Base-by-base conservation (phyloP, 768 basidiomycete genomes). In the Boletus pseudo-olivaceus region DNA sequence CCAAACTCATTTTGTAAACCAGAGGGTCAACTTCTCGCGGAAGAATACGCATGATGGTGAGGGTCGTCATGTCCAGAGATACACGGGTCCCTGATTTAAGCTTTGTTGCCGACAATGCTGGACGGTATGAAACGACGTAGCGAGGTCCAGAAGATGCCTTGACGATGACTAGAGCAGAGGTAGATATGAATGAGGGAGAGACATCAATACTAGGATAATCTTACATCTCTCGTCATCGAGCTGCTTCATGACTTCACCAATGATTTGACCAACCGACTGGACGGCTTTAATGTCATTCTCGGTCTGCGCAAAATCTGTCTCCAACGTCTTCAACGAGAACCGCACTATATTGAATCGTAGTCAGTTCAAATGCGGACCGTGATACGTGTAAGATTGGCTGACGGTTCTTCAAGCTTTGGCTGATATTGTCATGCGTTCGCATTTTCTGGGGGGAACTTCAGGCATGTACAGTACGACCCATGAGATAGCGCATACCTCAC, bases 261-360 rank as follows among this genome's bases (percentile, higher is more conserved):
- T 96, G 60, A 99, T 98, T 75, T 99, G 97, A 30, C 97, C 97
- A 14, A 98, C 97, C 8, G 92, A 95, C 69, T 99, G 97, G 15
- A 99, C 87, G 40, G 97, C 97, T 74, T 98, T 98, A 74, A 99
- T 96, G 65, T 99, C 96, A 27, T 99, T 94, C 73, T 99, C 97
- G 0, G 93, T 96, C 79, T 96, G 94, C 62, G 85, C 91, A 65
- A 84, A 98, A 42, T 87, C 88, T 63, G 88, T 88, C 69, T 95
- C 89, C 11, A 98, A 73, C 54, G 91, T 86, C 67, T 93, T 93
- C 61, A 99, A 75, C 11, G 93, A 90, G 66, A 96, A 87, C 34
- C 97, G 85, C 58, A 98, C 95, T 98, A 33, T 12, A 53, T 54
- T n/a, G 8, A 32, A 47, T 17, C 4, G 14, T 23, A 15, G 19